phyloP scores from a whole-genome alignment of 192 early-diverging fungal species.

The Phlyctochytrium arcticum region DNA sequence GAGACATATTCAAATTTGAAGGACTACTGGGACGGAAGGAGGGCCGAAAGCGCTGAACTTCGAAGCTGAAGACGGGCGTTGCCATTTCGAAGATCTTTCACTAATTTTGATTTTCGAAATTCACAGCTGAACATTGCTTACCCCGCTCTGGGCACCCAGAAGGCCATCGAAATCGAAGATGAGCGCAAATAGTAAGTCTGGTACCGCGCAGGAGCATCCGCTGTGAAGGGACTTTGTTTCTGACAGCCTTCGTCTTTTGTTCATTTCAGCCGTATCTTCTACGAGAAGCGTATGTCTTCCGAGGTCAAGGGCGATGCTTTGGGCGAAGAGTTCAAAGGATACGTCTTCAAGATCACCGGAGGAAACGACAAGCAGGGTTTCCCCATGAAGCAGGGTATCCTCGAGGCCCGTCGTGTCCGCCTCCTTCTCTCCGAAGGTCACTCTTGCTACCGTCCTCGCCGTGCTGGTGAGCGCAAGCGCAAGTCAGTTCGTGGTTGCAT shows the following conservation, averaged over 20 bases:
- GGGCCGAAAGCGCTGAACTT: no score
- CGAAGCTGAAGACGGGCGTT: no score
- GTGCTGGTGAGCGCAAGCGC: slow-evolving; percentile 96
- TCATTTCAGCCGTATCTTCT: slow-evolving; percentile 80
- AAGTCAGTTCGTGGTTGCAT: slow-evolving; percentile 99
- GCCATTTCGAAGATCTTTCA: no score
- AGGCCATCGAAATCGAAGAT: slow-evolving; percentile 96
- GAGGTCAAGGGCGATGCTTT: slow-evolving; percentile 94
- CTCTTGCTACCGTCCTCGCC: slow-evolving; percentile 98
- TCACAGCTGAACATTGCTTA: slow-evolving; percentile 96
- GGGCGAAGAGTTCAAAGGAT: slow-evolving; percentile 99
- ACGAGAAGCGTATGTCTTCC: slow-evolving; percentile 95
- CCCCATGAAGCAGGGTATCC: slow-evolving; percentile 99
- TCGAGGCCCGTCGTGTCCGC: slow-evolving; percentile 51
- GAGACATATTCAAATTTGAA: no score
- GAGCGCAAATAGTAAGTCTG: slow-evolving; percentile 81
- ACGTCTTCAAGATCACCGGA: slow-evolving; percentile 98
- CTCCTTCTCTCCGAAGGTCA: slow-evolving; percentile 79
- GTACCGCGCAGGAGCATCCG: not conserved
- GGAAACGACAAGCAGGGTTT: slow-evolving; percentile 98
- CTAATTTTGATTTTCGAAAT: no score
- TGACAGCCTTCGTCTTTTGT: not conserved
- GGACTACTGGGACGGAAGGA: no score
- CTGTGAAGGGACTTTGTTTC: not conserved
- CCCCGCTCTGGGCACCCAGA: slow-evolving; percentile 97